Base-by-base conservation (phyloP, 352 stramenopile species). In the Halophytophthora polymorphica region DNA sequence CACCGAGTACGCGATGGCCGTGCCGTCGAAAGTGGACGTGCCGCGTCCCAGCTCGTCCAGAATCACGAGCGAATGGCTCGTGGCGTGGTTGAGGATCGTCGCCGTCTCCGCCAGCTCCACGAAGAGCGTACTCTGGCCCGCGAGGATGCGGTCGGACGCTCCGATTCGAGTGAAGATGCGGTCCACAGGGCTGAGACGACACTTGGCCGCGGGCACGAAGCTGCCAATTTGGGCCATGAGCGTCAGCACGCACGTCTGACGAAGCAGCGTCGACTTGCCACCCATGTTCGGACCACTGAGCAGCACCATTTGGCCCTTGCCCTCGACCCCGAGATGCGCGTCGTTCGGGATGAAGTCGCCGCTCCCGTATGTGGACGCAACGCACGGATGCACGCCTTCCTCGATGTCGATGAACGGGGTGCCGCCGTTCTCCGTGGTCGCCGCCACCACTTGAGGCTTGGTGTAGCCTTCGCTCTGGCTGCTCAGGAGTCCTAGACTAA, bases 81-180 rank as follows among this genome's bases (percentile, higher is more conserved):
- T 98, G 5, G 97, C 97, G 55, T 97, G 87, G 41, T 98, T 85
- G 11, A 99, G 75, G 25, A 99, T 98, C 38, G 96, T 96, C 17
- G 97, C 93, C 18, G 97, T 99, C 73, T 99, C 97, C 0, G 96
- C 88, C 14, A 99, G 71, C 75, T 99, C 98, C 0, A 99, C 97
- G 65, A 98, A 99, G 45, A 99, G 98, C n/a, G 98, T 99, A 70
- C 92, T 99, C 59, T 99, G 96, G 1, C 97, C 97, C 7, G 95
- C 81, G 28, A 99, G 81, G 49, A 99, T 99, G 35, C 95, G 82
- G 66, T 99, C 98, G 7, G 87, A 98, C 1, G 97, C 97, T 33
- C 98, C 97, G 36, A 99, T 94, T n/a, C 98, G 88, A 17, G 98
- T 99, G 66, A 99, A 99, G 46, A 99, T 98, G 14, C 97, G 92